Evolutionary conservation across 192 early-diverging fungal species (phyloP), one percentile per base, ranked within the genome.

Genomic region (Coemansia sp.): DNA sequence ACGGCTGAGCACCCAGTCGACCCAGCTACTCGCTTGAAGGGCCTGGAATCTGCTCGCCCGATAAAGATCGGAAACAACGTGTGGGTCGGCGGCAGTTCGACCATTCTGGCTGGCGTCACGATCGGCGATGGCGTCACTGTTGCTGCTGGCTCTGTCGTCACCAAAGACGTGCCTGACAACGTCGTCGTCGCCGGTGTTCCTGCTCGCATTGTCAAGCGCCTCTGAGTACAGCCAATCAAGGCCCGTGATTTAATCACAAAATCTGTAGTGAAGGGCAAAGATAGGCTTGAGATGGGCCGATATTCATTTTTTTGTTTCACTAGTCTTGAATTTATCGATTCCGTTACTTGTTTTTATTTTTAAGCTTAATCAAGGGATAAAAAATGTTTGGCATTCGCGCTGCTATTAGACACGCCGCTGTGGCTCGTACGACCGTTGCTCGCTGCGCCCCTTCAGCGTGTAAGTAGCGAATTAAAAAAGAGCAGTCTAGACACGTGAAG

Each of bases 161-260:
- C 93, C 17, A 95, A 94, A 75, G 89, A 95, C 60, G 91, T 98
- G 0, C 89, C 89, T 6, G 68, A 88, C 6, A 86, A 92, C 55
- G 85, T 88, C 1, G 85, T 96, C 16, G 95, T 95, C 23, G 91
- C 79, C 0, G 96, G 96, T 3, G 96, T 93, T 64, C 96, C 96
- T 16, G 95, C 95, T 14, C 85, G 85, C 35, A 85, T 95, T 28
- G 77, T 95, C 50, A 90, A 86, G 72, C 78, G 73, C 13, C 61
- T 91, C 10, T 74, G 59, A 63, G 46, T 23, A 75, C 47, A 35
- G 19, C 38, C 6, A 10, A 39, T 39, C 38, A 39, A 39, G 3
- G 7, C 3, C 38, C 6, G 38, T 6, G 38, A 39, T 39, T 39
- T 9, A 10, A 47, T 52, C 60, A 60, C 26, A 64, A 49, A 67